Evolutionary conservation across 768 basidiomycete genomes (phyloP).

Genomic region (Coprinopsis marcescibilis): DNA sequence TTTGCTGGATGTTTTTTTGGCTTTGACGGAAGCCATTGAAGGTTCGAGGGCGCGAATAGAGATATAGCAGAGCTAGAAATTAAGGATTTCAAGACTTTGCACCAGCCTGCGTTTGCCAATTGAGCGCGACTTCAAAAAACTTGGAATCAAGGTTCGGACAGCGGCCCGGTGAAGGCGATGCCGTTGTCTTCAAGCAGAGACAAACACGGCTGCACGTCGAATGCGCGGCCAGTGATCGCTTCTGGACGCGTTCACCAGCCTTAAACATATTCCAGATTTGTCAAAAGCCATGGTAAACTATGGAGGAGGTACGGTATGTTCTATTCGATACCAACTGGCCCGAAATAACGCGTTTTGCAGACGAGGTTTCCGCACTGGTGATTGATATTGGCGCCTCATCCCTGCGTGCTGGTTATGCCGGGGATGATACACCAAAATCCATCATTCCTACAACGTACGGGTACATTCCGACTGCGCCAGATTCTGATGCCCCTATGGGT

Average conservation of each 20-base stretch:
- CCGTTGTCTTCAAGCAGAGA: slow-evolving; percentile 21
- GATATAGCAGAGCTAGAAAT: background rate
- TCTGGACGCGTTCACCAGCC: background rate
- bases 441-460: slow-evolving; percentile 90
- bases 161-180: slow-evolving; percentile 16
- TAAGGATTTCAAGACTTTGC: too few species aligned
- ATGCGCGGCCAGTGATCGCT: background rate
- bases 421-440: slow-evolving; percentile 92
- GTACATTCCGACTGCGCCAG: slow-evolving; percentile 43
- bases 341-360: slow-evolving; percentile 34
- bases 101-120: too few species aligned
- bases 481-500: slow-evolving; percentile 51
- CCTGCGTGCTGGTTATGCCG: slow-evolving; percentile 92
- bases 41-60: background rate
- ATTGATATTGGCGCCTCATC: slow-evolving; percentile 91
- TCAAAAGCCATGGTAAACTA: slow-evolving; percentile 69
- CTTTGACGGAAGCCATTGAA: slow-evolving; percentile 28
- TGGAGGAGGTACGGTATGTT: slow-evolving; percentile 63
- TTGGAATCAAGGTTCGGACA: background rate
- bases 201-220: slow-evolving; percentile 9
- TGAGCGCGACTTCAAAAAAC: slow-evolving; percentile 4
- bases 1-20: slow-evolving; percentile 42
- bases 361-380: slow-evolving; percentile 96
- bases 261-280: background rate
- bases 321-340: slow-evolving; percentile 5